A percentile compares a stretch with the other conserved stretches of the same genome.
These are phyloP conservation scores for Daldinia concentrica DNA, from an alignment of 495 filamentous ascomycete species.

Conservation along the genomic window DNA sequence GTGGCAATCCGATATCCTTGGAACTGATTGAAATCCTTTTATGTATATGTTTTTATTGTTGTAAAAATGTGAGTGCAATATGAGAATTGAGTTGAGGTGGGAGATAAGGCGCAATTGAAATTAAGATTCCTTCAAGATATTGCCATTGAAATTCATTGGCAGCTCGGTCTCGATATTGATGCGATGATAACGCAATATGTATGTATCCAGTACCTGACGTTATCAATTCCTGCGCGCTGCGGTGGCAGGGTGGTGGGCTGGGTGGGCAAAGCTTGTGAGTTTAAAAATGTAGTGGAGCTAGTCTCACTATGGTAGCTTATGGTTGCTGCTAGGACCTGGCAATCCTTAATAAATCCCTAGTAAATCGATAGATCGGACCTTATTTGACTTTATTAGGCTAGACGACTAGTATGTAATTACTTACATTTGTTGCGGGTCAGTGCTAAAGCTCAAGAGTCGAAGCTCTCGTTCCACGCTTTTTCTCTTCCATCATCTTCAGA, in stretches of 20 bases:
- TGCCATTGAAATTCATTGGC: neutral
- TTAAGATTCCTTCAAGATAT: neutral
- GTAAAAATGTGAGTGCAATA: neutral
- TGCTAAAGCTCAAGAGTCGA: conserved; percentile 6
- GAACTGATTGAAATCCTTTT: neutral
- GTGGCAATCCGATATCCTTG: neutral
- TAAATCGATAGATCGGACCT: conserved; percentile 39
- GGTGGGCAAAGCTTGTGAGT: conserved; percentile 18
- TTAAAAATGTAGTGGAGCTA: conserved; percentile 5
- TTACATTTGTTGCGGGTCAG: conserved; percentile 17
- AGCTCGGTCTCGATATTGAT: neutral
- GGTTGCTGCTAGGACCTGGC: conserved; percentile 5
- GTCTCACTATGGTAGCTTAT: conserved; percentile 9
- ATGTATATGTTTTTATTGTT: neutral
- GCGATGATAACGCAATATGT: conserved; percentile 33
- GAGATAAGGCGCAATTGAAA: neutral
- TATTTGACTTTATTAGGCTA: conserved; percentile 14
- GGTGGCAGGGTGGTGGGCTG: too few relatives aligned
- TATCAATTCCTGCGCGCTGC: too few relatives aligned
- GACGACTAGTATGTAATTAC: conserved; percentile 5
- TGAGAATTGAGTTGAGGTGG: neutral
- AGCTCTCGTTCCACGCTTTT: conserved; percentile 18
- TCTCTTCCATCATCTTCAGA: conserved; percentile 15
- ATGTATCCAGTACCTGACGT: conserved; percentile 6
- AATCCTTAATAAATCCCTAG: neutral